Evolutionary conservation across 23 red algal genomes (phyloP).

Genomic region (Gracilaria gracilis): DNA sequence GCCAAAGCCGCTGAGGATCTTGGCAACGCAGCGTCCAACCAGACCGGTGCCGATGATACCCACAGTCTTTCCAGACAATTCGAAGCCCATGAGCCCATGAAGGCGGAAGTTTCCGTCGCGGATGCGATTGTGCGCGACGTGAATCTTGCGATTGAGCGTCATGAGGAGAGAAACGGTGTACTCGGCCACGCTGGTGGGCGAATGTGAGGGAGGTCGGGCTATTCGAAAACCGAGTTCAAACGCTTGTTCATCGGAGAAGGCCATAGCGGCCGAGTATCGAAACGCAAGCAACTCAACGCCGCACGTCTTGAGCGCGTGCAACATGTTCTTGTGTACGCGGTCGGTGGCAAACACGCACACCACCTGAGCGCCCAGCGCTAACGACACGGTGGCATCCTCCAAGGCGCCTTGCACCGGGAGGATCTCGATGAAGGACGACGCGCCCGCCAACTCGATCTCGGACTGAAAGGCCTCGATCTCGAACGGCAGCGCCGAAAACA

Average conservation of each 20-base stretch:
- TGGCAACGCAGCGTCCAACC: conserved; percentile 56
- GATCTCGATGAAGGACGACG: conserved; percentile 31
- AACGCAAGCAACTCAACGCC: conserved; percentile 71
- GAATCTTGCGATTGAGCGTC: conserved; percentile 69
- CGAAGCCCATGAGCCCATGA: conserved; percentile 81
- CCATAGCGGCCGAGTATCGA: conserved; percentile 61
- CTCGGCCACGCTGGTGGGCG: conserved; percentile 76
- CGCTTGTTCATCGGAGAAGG: conserved; percentile 45
- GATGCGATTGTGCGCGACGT: conserved; percentile 76
- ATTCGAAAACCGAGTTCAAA: conserved; percentile 43
- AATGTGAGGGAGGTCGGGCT: conserved; percentile 62
- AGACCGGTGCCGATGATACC: conserved; percentile 79
- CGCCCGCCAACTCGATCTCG: conserved; percentile 30
- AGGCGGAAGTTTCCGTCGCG: conserved; percentile 78
- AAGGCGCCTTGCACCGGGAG: conserved; percentile 28
- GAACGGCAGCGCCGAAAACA: conserved; percentile 43
- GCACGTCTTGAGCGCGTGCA: conserved; percentile 38
- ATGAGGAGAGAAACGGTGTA: conserved; percentile 74
- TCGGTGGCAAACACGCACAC: conserved; percentile 60
- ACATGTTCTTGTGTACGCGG: conserved; percentile 30
- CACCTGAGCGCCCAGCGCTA: conserved; percentile 48
- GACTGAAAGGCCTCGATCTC: conserved; percentile 46
- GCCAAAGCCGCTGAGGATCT: conserved; percentile 71
- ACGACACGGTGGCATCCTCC: conserved; percentile 37
- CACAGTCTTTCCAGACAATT: conserved; percentile 55